A percentile compares a stretch with the other conserved stretches of the same genome.
Conservation (phyloP, 805 yeast genomes). For the Saccharomyces mikatae region DNA sequence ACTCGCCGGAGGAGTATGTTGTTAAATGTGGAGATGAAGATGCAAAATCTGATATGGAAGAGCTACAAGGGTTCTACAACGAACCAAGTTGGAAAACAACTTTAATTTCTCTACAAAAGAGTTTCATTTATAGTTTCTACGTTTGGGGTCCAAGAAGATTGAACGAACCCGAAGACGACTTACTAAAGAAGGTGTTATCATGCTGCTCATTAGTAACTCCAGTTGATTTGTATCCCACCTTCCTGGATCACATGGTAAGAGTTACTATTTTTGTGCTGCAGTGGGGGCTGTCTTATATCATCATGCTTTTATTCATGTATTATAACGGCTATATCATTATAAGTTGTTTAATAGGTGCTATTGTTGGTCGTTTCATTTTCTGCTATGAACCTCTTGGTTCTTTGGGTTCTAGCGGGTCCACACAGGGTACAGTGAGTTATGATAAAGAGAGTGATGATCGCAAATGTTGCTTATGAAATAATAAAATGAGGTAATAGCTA, state of each 20-base stretch:
- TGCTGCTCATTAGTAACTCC: conserved; percentile 9
- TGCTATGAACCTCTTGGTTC: conserved; percentile 37
- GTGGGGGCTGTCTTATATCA: conserved; percentile 56
- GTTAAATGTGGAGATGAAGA: conserved; percentile 3
- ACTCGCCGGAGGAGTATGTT: conserved; percentile 1
- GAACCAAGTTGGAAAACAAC: conserved; percentile 10
- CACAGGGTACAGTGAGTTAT: conserved; percentile 9
- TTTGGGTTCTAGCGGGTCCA: conserved; percentile 8
- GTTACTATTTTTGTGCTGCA: conserved; percentile 45
- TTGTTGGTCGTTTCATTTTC: conserved; percentile 50
- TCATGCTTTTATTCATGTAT: conserved; percentile 70
- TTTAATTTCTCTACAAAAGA: conserved; percentile 11
- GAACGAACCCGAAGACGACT: conserved; percentile 3
- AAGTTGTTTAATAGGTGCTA: conserved; percentile 54
- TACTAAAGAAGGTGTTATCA: neutral
- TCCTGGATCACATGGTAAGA: conserved; percentile 45
- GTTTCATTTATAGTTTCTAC: conserved; percentile 28
- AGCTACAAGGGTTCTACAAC: neutral
- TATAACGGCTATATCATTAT: conserved; percentile 63
- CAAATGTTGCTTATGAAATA: conserved; percentile 28
- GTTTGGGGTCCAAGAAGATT: neutral
- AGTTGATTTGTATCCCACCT: conserved; percentile 31
- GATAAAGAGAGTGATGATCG: conserved; percentile 28
- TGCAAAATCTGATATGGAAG: conserved; percentile 9
- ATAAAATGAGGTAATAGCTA: neutral